Conservation (phyloP, 805 yeast species). For the Blastobotrys attinorum region DNA sequence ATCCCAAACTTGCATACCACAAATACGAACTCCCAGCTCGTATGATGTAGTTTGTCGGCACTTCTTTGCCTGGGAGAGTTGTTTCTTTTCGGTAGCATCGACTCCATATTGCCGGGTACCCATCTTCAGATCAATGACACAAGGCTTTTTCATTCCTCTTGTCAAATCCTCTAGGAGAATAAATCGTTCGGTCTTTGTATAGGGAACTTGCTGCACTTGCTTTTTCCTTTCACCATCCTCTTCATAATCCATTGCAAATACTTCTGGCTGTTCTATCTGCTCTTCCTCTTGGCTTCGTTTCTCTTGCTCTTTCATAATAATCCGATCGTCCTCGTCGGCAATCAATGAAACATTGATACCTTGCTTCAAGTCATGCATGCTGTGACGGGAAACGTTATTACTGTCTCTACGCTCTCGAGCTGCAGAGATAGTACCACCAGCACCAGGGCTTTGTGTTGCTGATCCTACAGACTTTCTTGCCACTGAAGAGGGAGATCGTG, state of each 20-base stretch:
- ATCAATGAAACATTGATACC: background rate
- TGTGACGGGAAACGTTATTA: background rate
- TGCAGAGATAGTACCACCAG: background rate
- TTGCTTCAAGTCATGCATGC: background rate
- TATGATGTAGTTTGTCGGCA: conserved; percentile 77
- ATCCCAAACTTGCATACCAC: conserved; percentile 91
- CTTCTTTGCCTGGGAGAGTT: conserved; percentile 69
- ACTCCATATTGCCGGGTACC: conserved; percentile 98
- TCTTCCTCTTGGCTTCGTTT: background rate
- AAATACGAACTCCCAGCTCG: conserved; percentile 78
- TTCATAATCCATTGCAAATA: conserved; percentile 4
- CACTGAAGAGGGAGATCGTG: background rate
- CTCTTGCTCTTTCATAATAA: background rate
- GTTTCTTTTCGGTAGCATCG: conserved; percentile 71
- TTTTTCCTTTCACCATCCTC: conserved; percentile 3
- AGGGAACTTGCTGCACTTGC: conserved; percentile 4
- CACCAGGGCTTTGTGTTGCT: background rate
- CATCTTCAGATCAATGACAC: conserved; percentile 93
- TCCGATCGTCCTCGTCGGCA: background rate
- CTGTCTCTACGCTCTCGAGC: background rate
- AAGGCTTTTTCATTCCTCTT: conserved; percentile 70
- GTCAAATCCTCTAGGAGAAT: conserved; percentile 87
- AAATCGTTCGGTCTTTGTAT: conserved; percentile 65
- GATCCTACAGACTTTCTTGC: background rate
- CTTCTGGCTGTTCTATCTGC: background rate